Evolutionary conservation across 2,329 filamentous ascomycete species (phyloP).

Genomic region (Sporothrix euskadiensis): DNA sequence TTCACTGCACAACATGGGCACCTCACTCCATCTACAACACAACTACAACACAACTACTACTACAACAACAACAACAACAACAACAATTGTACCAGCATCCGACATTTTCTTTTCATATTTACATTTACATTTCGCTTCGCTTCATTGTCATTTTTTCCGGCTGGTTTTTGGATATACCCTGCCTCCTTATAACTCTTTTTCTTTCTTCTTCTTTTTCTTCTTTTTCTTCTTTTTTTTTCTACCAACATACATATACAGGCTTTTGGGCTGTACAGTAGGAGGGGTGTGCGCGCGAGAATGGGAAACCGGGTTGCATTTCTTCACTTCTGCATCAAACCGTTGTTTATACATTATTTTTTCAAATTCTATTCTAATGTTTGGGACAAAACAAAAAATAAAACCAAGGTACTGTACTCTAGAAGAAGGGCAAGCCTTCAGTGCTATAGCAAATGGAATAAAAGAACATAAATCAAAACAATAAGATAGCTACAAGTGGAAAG

Average conservation of each 20-base stretch:
- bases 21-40: too few species aligned
- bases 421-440: background rate
- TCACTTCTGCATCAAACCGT: background rate
- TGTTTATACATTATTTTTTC: background rate
- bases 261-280: background rate
- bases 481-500: background rate
- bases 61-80: background rate
- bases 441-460: background rate
- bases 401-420: slow-evolving; percentile 19
- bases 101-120: background rate
- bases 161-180: slow-evolving; percentile 24
- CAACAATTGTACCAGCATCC: background rate
- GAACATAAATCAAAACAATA: background rate
- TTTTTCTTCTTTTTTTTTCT: background rate
- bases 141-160: background rate
- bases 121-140: slow-evolving; percentile 6
- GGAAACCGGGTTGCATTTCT: background rate
- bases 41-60: too few species aligned
- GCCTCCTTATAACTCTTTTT: slow-evolving; percentile 13
- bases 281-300: too few species aligned
- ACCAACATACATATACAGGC: background rate
- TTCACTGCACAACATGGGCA: background rate
- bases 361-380: slow-evolving; percentile 11
- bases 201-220: slow-evolving; percentile 9
- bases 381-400: slow-evolving; percentile 19